Base-by-base conservation (phyloP, 2,329 filamentous ascomycete genomes). In the Aspergillus neoniger region DNA sequence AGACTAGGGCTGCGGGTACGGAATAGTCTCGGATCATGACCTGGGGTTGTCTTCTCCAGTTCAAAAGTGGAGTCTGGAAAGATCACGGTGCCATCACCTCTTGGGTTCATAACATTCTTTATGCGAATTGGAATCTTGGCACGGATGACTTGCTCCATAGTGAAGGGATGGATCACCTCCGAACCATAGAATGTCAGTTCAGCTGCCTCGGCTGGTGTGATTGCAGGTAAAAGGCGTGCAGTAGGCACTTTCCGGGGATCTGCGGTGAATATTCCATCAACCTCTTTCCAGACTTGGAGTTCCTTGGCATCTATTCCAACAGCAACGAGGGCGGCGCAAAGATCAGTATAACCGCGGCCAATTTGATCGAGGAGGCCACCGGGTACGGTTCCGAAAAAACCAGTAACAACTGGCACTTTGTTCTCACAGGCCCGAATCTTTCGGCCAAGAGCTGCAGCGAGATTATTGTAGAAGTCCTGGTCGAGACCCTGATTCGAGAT, bases 251-350 rank as follows among this genome's bases (percentile, higher is more conserved):
- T 96, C 68, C 90, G 86, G 3, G 91, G 91, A 72, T 97, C 94
- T 5, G 88, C 88, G 1, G 88, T 90, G 77, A 96, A 95, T 73
- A 98, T 96, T 61, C 92, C 93, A 76, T 99, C 95, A 6, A 99
- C 95, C 75, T 99, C 95, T 80, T 99, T 99, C 95, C 95, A 98
- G 65, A 99, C 91, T 77, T 99, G 95, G 55, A 99, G 84, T 76
- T 99, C 95, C 57, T 89, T 82, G 0, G 95, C 95, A 69, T 86
- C 83, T n/a, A 96, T 81, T 4, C 92, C 94, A 9, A 99, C 94
- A 1, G 95, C 92, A 55, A 93, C 89, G 15, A 99, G 82, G 5
- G 95, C 93, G 12, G 95, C 94, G 75, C 95, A 98, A 50, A 99
- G 85, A 77, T 99, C 95, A 9, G 95, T 98, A 78, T 99, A 99